Evolutionary conservation across 2,329 filamentous ascomycete species (phyloP), one percentile per base, ranked within the genome.

Genomic region (Diplodia sapinea): DNA sequence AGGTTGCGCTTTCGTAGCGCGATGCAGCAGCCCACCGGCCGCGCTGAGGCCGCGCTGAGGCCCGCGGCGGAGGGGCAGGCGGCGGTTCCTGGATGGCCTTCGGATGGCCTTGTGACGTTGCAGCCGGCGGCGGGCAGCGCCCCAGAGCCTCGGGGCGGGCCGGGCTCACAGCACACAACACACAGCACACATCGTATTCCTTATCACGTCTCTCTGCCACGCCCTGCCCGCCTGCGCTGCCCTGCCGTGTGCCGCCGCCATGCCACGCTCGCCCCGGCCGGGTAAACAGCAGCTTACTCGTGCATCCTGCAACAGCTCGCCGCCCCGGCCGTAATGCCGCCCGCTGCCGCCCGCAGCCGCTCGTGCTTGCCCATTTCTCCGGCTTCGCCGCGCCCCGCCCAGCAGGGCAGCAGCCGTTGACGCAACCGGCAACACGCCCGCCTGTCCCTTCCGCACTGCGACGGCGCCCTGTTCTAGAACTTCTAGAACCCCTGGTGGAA

Each of bases 401-500:
- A 31, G 33, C n/a, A 43, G 8, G 54, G 26, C 13, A 17, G 43
- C 29, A 29, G 9, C n/a, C 29, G 6, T 3, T 8, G n/a, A 26
- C 59, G 23, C 47, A 36, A 33, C 43, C n/a, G 59, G 59, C 12
- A 51, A 63, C 20, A 51, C 47, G 15, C 9, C 59, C 59, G 59
- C 59, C 8, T n/a, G 6, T 29, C 59, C 59, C 50, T 47, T 17
- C n/a, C 20, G 1, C 8, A 17, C 57, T 13, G 26, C 29, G 29
- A 51, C 23, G 20, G n/a, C 5, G 17, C 4, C 2, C 59, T 50
- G 59, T 63, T 63, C 59, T 63, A 63, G 59, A 63, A 63, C 20
- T 63, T 63, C 59, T 63, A 49, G 59, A 63, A 63, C n/a, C 17
- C n/a, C 20, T 36, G 59, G 59, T 63, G 43, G 59, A 63, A 63